phyloP scores from a whole-genome alignment of 345 rosid species.

The Dipteronia sinensis region DNA sequence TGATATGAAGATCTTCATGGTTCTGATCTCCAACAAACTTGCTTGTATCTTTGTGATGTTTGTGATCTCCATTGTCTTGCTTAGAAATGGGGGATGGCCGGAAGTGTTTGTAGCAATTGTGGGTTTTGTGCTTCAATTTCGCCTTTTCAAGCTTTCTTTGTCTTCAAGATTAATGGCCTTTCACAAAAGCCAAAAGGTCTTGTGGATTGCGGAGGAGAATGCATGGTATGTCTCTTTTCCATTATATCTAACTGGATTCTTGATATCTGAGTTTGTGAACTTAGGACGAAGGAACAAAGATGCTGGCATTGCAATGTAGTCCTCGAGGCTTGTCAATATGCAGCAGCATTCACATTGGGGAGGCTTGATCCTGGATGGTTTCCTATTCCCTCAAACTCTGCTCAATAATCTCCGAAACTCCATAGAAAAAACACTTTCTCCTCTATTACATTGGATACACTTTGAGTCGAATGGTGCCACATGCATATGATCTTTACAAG shows the following conservation, averaged over 20 bases:
- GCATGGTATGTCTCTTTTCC: conserved; percentile 34
- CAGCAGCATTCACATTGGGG: conserved; percentile 23
- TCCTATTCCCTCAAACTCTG: conserved; percentile 51
- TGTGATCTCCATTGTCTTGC: conserved; percentile 32
- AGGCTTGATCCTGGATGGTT: conserved; percentile 50
- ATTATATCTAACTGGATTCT: conserved; percentile 37
- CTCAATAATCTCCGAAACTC: conserved; percentile 44
- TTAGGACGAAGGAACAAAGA: no score
- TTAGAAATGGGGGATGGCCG: conserved; percentile 40
- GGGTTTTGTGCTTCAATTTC: conserved; percentile 45
- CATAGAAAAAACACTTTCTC: conserved; percentile 34
- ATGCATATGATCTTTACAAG: conserved; percentile 52
- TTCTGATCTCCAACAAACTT: conserved; percentile 45
- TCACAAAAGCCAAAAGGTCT: conserved; percentile 21
- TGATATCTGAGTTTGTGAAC: conserved; percentile 10
- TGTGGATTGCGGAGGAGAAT: conserved; percentile 48
- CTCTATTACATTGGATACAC: conserved; percentile 40
- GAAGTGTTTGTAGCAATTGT: conserved; percentile 42
- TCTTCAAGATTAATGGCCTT: conserved; percentile 25
- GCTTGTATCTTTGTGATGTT: conserved; percentile 38
- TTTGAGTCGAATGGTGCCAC: conserved; percentile 42
- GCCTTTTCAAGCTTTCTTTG: conserved; percentile 48
- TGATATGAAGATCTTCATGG: conserved; percentile 51
- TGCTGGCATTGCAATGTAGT: neutral
- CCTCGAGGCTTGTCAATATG: neutral